Percentiles rank a stretch among this genome's conserved stretches.
These are phyloP conservation scores for Helianthus tuberosus DNA, from an alignment of 129 eudicot genomes.

Conservation along the genomic window DNA sequence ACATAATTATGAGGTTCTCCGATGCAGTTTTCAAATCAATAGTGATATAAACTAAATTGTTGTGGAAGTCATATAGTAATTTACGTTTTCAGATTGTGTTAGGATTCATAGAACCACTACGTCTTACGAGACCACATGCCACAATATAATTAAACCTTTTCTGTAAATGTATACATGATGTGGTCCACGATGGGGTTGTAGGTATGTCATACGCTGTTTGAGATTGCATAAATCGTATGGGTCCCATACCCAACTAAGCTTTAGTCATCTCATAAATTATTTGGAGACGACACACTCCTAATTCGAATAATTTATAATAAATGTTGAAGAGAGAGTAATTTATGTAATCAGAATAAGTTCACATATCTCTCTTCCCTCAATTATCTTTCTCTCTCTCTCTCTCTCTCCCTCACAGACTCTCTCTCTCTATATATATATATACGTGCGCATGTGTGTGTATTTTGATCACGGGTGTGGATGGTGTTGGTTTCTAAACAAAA, in stretches of 20 bases:
- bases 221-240: conserved; percentile 9
- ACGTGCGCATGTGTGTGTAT: neutral
- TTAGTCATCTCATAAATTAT: conserved; percentile 20
- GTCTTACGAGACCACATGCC: neutral
- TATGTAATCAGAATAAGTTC: neutral
- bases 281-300: conserved; percentile 21
- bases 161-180: neutral
- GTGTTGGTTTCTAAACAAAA: neutral
- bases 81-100: neutral
- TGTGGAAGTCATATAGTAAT: neutral
- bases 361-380: neutral
- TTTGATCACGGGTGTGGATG: neutral
- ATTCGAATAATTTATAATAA: conserved; percentile 7
- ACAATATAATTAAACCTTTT: neutral
- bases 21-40: no score
- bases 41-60: no score
- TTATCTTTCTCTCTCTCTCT: no score
- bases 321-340: neutral
- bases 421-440: neutral
- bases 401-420: no score
- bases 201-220: conserved; percentile 6
- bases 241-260: conserved; percentile 21
- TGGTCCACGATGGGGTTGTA: conserved; percentile 3
- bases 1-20: no score
- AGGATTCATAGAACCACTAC: neutral